Percentiles rank a stretch among this genome's conserved stretches.
Conservation (phyloP, 345 rosid genomes). For the Lepidium africanum region DNA sequence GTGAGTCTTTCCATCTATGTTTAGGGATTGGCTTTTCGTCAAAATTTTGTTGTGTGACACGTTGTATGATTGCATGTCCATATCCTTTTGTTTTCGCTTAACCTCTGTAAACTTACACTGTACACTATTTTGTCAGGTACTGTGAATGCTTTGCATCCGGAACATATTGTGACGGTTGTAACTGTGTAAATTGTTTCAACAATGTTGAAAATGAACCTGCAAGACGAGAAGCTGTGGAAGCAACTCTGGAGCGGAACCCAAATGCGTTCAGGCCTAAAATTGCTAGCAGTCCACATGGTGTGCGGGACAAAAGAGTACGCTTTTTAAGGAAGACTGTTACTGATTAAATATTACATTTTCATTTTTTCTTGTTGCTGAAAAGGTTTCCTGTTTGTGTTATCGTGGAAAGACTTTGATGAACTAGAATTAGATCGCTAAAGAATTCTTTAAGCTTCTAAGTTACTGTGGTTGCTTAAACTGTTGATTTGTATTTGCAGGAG, state of each 20-base stretch:
- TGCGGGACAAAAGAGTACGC: constrained; percentile 63
- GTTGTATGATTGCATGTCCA: constrained; percentile 2
- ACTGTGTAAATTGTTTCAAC: constrained; percentile 86
- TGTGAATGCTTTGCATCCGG: constrained; percentile 99
- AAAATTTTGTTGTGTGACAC: not conserved
- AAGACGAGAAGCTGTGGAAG: constrained; percentile 88
- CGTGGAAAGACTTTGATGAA: not conserved
- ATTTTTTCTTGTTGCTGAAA: no score
- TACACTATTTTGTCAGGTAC: constrained; percentile 45
- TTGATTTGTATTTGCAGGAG: constrained; percentile 43
- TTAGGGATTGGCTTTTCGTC: not conserved
- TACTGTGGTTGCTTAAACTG: not conserved
- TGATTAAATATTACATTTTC: not conserved
- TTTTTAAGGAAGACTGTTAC: not conserved
- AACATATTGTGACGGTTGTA: constrained; percentile 96
- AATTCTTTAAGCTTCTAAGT: not conserved
- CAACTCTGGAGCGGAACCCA: constrained; percentile 93
- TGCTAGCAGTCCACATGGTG: constrained; percentile 92
- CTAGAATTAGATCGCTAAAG: not conserved
- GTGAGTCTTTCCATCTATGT: constrained; percentile 40
- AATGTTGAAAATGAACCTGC: constrained; percentile 89
- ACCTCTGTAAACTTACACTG: not conserved
- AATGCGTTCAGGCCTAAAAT: constrained; percentile 98
- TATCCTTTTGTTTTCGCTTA: not conserved
- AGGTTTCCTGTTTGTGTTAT: no score